Conservation (phyloP, 129 eudicot genomes). For the Helianthus annuus region DNA sequence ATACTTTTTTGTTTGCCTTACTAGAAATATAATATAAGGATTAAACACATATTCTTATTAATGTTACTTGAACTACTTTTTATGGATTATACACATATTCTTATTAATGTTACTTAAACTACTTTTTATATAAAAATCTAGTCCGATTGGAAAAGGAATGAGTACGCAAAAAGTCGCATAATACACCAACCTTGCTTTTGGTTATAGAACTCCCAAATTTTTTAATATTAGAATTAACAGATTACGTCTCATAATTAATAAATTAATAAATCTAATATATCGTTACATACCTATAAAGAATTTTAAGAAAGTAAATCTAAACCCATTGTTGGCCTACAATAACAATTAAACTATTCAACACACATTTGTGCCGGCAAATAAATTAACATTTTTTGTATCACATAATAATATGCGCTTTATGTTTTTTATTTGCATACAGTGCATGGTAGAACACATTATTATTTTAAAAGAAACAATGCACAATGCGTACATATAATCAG, state of each 20-base stretch:
- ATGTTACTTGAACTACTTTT: not conserved
- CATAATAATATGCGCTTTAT: not conserved
- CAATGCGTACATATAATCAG: not conserved
- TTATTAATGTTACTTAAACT: not conserved
- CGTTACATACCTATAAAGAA: conserved; percentile 29
- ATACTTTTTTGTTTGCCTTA: not conserved
- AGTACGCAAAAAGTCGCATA: conserved; percentile 14
- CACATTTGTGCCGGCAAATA: conserved; percentile 29
- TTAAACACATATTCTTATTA: not conserved
- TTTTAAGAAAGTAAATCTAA: conserved; percentile 32
- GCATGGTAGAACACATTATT: not conserved
- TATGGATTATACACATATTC: not conserved
- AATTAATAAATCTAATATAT: conserved; percentile 7
- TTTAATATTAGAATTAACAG: conserved; percentile 11
- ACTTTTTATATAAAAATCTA: not conserved
- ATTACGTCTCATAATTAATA: conserved; percentile 18
- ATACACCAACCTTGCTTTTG: conserved; percentile 37
- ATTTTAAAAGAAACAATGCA: not conserved
- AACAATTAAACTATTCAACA: conserved; percentile 21
- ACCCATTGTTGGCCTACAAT: conserved; percentile 29
- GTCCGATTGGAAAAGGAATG: not conserved
- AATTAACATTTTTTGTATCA: not conserved
- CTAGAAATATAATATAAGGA: not conserved
- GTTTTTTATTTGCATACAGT: not conserved
- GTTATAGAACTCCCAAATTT: conserved; percentile 22